Base-by-base conservation (phyloP, 257 asterid species). In the Solanum dulcamara region DNA sequence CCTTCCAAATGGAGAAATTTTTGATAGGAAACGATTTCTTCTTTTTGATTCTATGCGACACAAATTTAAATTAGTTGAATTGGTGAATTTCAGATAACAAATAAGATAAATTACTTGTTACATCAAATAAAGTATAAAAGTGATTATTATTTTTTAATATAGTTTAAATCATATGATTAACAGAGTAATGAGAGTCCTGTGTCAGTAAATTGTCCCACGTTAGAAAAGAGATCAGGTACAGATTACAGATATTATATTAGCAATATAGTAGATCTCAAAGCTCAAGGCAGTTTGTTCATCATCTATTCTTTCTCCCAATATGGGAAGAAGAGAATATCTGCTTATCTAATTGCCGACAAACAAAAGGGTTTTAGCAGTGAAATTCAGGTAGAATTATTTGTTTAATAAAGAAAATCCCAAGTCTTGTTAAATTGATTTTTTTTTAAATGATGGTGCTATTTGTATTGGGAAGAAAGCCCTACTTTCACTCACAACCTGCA, bases 121-220 rank as follows among this genome's bases (percentile, higher is more conserved):
- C 60, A 1, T 33, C 26, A 2, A 1, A 33, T 17, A 32, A 67
- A 33, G 24, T 67, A 70, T 12, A 35, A 70, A 33, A 70, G 17
- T 33, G 17, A 18, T 35, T 3, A n/a, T n/a, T n/a, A n/a, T 10
- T 20, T 35, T 70, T 38, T 4, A 67, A 9, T 68, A 6, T 72
- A 24, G n/a, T 14, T 15, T 44, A 44, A 14, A 28, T 77, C 42
- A 46, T 28, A 48, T 48, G 28, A 79, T 46, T 50, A 87, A 80
- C 84, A 85, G 92, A 90, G 84, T 70, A 70, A 70, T 90, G 94
- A 86, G 51, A 83, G 74, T 80, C 50, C 7, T 90, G 92, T 91
- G 92, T 91, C 94, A 90, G 91, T 90, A 81, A 68, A 83, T 80
- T 90, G 90, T 87, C 90, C 81, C 87, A 80, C 89, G 83, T 60